Conservation (phyloP, 2,329 filamentous ascomycete genomes). For the Verticillium isaacii region DNA sequence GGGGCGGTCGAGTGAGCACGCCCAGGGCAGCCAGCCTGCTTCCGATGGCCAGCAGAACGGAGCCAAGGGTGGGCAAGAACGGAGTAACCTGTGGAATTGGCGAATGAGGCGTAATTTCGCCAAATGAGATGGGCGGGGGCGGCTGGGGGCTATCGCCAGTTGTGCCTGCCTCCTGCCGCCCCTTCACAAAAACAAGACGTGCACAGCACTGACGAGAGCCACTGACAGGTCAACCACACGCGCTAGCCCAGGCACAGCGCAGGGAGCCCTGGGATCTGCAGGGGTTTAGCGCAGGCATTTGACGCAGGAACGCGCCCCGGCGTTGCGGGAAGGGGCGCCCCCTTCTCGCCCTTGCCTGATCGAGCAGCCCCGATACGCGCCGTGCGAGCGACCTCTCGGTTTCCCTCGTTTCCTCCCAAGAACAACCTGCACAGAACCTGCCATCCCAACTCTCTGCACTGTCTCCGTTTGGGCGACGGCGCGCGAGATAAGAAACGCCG, state of each 20-base stretch:
- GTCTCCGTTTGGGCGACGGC: not conserved
- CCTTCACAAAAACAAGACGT: not conserved
- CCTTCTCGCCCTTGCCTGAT: not conserved
- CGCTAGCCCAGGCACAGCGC: conserved; percentile 5
- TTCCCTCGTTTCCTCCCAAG: not conserved
- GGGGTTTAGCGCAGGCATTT: conserved; percentile 1
- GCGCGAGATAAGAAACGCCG: not conserved
- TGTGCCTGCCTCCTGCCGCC: not conserved
- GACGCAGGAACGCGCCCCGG: conserved; percentile 13
- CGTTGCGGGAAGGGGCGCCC: not conserved
- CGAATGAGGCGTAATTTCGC: conserved; percentile 16
- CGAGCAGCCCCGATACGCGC: not conserved
- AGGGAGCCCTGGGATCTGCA: conserved; percentile 1
- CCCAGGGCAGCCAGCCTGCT: conserved; percentile 1
- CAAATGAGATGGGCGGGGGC: conserved; percentile 9
- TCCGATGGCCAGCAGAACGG: conserved; percentile 6
- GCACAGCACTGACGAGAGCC: not conserved
- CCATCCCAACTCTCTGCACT: not conserved
- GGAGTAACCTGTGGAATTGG: conserved; percentile 6
- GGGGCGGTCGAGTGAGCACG: conserved; percentile 15
- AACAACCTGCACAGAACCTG: not conserved
- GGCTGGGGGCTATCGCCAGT: not conserved
- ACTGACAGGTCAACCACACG: not conserved
- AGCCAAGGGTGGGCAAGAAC: conserved; percentile 10
- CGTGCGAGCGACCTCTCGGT: not conserved